These are phyloP conservation scores for Russula sp. DNA, from an alignment of 768 basidiomycete genomes.

Conservation along the genomic window DNA sequence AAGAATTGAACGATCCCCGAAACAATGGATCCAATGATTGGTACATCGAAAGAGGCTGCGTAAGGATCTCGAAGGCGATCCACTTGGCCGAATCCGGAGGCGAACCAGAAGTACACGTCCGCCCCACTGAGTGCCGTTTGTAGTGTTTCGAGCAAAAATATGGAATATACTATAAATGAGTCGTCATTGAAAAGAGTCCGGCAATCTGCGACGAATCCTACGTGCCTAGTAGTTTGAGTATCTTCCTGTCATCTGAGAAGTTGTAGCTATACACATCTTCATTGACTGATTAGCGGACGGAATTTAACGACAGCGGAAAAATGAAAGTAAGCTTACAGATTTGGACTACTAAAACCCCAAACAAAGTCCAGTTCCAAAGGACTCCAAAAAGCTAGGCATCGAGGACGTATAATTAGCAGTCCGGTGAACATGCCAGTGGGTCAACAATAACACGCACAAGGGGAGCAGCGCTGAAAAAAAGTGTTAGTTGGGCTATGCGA, in stretches of 20 bases:
- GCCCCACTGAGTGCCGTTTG: constrained; percentile 8
- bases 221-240: constrained; percentile 12
- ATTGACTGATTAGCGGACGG: neutral
- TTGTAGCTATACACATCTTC: constrained; percentile 24
- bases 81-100: constrained; percentile 27
- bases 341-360: constrained; percentile 15
- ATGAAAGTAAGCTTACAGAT: constrained; percentile 1
- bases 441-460: neutral
- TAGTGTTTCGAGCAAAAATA: constrained; percentile 17
- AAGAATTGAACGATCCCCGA: constrained; percentile 18
- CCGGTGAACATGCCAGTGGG: neutral
- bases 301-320: neutral
- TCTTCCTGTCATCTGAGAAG: constrained; percentile 8
- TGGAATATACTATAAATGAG: constrained; percentile 2
- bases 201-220: neutral
- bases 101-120: constrained; percentile 19
- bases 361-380: constrained; percentile 22
- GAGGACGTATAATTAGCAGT: neutral
- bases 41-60: neutral
- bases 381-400: constrained; percentile 13
- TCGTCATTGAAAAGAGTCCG: neutral
- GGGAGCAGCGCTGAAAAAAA: constrained; percentile 9
- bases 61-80: neutral
- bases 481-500: neutral
- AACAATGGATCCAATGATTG: constrained; percentile 13